phyloP scores from a whole-genome alignment of 768 basidiomycete genomes.

The Ramaria rubella region DNA sequence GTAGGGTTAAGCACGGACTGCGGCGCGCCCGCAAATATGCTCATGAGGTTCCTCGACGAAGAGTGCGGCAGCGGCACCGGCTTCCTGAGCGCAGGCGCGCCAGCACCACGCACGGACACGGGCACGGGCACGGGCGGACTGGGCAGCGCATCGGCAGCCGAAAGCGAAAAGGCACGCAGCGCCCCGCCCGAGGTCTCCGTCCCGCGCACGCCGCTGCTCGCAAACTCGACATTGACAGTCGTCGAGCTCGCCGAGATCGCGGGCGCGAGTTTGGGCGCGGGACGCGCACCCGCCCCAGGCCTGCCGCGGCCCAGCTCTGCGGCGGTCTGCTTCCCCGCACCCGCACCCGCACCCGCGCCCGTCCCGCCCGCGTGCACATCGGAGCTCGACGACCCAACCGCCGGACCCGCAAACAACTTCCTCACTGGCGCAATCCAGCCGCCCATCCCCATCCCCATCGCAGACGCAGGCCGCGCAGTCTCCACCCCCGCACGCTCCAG shows the following conservation, averaged over 20 bases:
- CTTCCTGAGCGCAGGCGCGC: background rate
- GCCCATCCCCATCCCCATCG: slow-evolving; percentile 22
- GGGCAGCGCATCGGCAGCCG: background rate
- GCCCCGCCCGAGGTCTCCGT: slow-evolving; percentile 20
- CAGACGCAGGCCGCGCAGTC: slow-evolving; percentile 22
- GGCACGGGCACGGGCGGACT: background rate
- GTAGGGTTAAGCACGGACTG: slow-evolving; percentile 30
- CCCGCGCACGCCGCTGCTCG: slow-evolving; percentile 57
- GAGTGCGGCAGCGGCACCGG: background rate
- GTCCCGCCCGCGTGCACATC: background rate
- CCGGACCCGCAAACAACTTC: background rate
- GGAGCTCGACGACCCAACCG: background rate
- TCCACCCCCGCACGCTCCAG: slow-evolving; percentile 51
- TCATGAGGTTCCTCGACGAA: slow-evolving; percentile 46
- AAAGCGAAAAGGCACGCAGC: background rate
- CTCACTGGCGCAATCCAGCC: slow-evolving; percentile 13
- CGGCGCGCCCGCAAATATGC: slow-evolving; percentile 90
- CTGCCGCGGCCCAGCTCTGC: background rate
- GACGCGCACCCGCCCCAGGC: background rate
- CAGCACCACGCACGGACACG: background rate
- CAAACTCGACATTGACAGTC: slow-evolving; percentile 96
- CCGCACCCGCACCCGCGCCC: background rate
- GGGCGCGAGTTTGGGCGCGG: slow-evolving; percentile 36
- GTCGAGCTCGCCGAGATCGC: slow-evolving; percentile 83
- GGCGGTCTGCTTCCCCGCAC: background rate